Evolutionary conservation across 352 stramenopile species (phyloP), one percentile per base, ranked within the genome.

Genomic region (Phytophthora ramorum): DNA sequence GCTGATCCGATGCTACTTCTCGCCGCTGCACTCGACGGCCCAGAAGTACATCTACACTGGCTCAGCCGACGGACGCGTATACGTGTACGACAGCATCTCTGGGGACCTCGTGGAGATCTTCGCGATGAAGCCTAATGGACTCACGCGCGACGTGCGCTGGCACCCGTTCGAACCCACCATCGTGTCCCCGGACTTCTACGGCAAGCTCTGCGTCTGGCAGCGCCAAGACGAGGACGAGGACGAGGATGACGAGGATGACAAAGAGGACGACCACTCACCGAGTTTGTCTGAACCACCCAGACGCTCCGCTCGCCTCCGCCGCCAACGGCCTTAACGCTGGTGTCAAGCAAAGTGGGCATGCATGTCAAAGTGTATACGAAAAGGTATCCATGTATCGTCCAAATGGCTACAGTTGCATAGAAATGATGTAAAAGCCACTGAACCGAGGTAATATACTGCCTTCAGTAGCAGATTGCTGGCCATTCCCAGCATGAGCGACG

Each of bases 21-120:
- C 88, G 57, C 88, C 88, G n/a, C 56, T 93, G 51, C 82, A 94
- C 57, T 90, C 85, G n/a, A 96, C 88, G 0, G 88, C 78, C 2
- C 88, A 96, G 68, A 93, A 93, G 68, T 96, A 92, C 69, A 73
- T 96, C 12, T 93, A 91, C 75, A 90, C 85, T 14, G 88, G 88
- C 26, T 96, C 88, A 48, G 88, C 88, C 0, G 85, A 96, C 43
- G 86, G 85, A 46, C 82, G 85, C 30, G 85, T 96, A 58, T 94
- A 93, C 63, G 81, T 96, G 4, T 96, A 91, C 75, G 85, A 96
- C 64, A 79, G 76, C 28, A 69, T 96, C 34, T 80, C 83, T 46
- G 83, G 82, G 20, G 75, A 91, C 30, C 73, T 94, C 3, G 84
- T 88, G 12, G 85, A 96, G 52, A 78, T 91, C 13, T 93, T 96